phyloP scores from a whole-genome alignment of 441 rosid genomes.

The Omphalea diandra region DNA sequence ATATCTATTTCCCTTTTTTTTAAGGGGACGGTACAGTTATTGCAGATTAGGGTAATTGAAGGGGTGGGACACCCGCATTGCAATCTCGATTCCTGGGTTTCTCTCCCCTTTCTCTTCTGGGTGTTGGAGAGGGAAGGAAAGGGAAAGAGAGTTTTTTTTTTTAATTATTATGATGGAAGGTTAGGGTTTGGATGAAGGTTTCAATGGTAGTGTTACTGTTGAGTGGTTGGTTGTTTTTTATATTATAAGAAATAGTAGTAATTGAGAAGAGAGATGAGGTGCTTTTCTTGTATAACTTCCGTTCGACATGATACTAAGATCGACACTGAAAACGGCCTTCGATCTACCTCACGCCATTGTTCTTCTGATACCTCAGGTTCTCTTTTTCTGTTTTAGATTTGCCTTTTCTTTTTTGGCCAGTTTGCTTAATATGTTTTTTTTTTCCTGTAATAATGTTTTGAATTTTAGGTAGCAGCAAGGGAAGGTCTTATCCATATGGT shows the following conservation, averaged over 20 bases:
- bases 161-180: background rate
- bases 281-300: constrained; percentile 68
- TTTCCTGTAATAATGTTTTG: constrained; percentile 5
- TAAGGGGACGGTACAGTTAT: background rate
- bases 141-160: background rate
- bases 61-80: background rate
- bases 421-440: background rate
- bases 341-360: constrained; percentile 49
- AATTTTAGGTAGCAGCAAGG: constrained; percentile 35
- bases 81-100: background rate
- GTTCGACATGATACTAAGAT: constrained; percentile 48
- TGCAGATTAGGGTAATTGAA: constrained; percentile 11
- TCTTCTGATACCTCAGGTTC: constrained; percentile 51
- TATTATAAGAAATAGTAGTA: background rate
- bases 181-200: constrained; percentile 1
- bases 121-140: constrained; percentile 1
- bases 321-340: constrained; percentile 50
- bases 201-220: constrained; percentile 2
- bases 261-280: constrained; percentile 51
- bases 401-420: background rate
- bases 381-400: background rate
- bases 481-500: constrained; percentile 34
- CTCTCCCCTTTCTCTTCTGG: constrained; percentile 17
- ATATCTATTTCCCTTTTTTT: background rate
- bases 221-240: background rate